A percentile compares a stretch with the other conserved stretches of the same genome.
phyloP scores from a whole-genome alignment of 2,329 filamentous ascomycete genomes.

The Xylariaceae sp. region DNA sequence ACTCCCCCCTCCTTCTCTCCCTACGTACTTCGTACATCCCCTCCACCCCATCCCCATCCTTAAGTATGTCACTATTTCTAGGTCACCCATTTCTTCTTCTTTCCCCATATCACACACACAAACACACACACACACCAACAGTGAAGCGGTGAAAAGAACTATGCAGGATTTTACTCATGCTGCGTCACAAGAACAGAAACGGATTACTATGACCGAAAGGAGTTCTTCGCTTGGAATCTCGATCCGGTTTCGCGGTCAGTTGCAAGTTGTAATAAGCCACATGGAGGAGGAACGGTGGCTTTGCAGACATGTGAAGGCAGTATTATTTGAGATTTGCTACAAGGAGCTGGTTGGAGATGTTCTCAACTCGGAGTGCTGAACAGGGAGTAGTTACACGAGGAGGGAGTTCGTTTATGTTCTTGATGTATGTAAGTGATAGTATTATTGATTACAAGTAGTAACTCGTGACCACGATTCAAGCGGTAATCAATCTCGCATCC shows the following conservation, averaged over 20 bases:
- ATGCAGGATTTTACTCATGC: not conserved
- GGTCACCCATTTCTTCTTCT: not conserved
- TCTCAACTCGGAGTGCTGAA: not conserved
- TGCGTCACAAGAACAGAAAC: slow-evolving; percentile 11
- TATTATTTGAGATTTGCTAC: not conserved
- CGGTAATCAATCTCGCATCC: not conserved
- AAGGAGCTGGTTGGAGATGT: not conserved
- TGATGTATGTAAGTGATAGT: not conserved
- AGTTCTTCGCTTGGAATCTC: not conserved
- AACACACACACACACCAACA: not conserved
- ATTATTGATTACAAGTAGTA: too few species aligned
- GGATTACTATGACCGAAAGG: slow-evolving; percentile 7
- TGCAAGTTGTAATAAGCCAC: not conserved
- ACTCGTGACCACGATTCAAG: too few species aligned
- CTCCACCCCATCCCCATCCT: not conserved
- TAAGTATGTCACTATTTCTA: not conserved
- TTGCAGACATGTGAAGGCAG: not conserved
- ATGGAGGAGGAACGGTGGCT: not conserved
- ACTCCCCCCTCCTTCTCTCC: not conserved
- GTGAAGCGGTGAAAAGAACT: slow-evolving; percentile 13
- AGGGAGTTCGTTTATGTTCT: not conserved
- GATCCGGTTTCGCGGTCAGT: not conserved
- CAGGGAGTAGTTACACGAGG: not conserved
- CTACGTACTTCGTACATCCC: too few species aligned
- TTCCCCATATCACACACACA: not conserved